Percentiles rank a stretch among this genome's conserved stretches.
These are phyloP conservation scores for Nannochloropsis salina DNA, from an alignment of 108 stramenopile genomes.

Conservation along the genomic window DNA sequence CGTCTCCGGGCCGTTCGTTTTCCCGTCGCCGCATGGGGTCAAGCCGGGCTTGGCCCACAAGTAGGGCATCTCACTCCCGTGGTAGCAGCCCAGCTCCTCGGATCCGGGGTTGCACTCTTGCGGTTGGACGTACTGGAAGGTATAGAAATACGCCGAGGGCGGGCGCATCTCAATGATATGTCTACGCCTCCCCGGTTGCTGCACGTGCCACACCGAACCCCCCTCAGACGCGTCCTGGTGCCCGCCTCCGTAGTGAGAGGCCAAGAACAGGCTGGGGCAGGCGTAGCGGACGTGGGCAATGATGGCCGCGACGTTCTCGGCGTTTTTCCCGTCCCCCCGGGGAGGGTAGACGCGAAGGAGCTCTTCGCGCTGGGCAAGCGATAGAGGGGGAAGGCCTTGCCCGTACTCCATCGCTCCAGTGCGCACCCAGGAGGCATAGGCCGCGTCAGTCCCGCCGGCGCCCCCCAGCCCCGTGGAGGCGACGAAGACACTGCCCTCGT, in stretches of 20 bases:
- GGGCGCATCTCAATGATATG: background rate
- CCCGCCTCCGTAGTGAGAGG: no score
- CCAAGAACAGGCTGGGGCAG: background rate
- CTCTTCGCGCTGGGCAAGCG: background rate
- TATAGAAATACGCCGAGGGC: background rate
- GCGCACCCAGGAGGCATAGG: background rate
- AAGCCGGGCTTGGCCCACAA: background rate
- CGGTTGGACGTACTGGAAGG: background rate
- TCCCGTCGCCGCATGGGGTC: background rate
- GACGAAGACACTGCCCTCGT: background rate
- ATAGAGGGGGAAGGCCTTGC: background rate
- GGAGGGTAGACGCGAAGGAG: background rate
- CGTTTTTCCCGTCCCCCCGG: background rate
- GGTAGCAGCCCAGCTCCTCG: background rate
- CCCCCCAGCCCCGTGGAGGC: background rate
- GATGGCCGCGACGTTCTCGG: background rate
- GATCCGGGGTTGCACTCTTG: background rate
- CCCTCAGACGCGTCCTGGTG: no score
- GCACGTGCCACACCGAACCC: background rate
- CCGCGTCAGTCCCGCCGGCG: background rate
- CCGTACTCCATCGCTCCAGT: background rate
- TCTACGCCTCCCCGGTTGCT: background rate
- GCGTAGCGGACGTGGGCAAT: background rate
- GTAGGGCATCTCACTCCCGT: background rate
- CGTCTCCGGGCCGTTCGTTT: background rate